Evolutionary conservation across 2,329 filamentous ascomycete genomes (phyloP).

Genomic region (Colletotrichum cuscutae): DNA sequence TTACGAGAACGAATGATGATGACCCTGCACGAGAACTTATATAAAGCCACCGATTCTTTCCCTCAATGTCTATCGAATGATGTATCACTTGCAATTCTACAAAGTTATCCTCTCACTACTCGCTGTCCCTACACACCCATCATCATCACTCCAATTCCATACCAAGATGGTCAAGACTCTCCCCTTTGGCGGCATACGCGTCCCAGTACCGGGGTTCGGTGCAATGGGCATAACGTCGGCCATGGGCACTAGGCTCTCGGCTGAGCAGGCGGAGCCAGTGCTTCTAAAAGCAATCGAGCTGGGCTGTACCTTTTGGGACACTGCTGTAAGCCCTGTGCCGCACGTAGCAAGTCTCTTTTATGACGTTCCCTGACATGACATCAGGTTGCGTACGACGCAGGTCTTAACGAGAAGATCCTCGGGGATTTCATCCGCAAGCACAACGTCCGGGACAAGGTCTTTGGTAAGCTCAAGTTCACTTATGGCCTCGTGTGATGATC

Average conservation of each 20-base stretch:
- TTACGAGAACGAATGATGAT: background rate
- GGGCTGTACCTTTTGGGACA: slow-evolving; percentile 58
- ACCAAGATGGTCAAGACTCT: slow-evolving; percentile 53
- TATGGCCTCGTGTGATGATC: too few species aligned
- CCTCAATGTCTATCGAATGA: background rate
- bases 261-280: slow-evolving; percentile 59
- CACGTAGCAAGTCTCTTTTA: background rate
- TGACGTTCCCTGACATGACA: background rate
- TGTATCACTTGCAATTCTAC: background rate
- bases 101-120: background rate
- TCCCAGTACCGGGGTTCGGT: slow-evolving; percentile 58
- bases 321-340: slow-evolving; percentile 47
- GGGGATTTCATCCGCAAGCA: slow-evolving; percentile 62
- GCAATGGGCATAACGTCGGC: slow-evolving; percentile 60
- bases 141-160: too few species aligned
- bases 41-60: background rate
- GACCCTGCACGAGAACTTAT: background rate
- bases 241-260: slow-evolving; percentile 51
- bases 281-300: slow-evolving; percentile 59
- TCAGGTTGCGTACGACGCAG: slow-evolving; percentile 56
- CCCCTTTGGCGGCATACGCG: slow-evolving; percentile 47
- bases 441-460: slow-evolving; percentile 59
- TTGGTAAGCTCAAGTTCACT: slow-evolving; percentile 45
- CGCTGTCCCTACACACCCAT: background rate
- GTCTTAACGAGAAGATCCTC: slow-evolving; percentile 60